These are phyloP conservation scores for Starmerella kuoi DNA, from an alignment of 805 yeast species.

Conservation along the genomic window DNA sequence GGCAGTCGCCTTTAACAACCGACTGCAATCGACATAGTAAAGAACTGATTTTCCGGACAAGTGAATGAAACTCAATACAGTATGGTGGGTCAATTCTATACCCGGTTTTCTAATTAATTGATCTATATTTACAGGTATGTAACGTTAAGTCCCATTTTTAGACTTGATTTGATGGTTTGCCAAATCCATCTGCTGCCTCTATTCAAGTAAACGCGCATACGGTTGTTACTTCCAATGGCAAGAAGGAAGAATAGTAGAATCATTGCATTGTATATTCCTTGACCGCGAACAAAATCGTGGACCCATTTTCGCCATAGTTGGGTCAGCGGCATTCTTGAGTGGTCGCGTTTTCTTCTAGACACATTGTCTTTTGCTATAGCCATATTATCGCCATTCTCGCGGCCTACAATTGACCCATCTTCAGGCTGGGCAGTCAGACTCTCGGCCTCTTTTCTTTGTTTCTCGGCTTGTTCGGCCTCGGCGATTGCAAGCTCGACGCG, in stretches of 20 bases:
- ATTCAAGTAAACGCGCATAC: slow-evolving; percentile 2
- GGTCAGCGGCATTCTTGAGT: background rate
- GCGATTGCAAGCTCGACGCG: background rate
- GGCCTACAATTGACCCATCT: too few species aligned
- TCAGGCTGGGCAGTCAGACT: too few species aligned
- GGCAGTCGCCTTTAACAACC: too few species aligned
- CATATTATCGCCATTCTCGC: too few species aligned
- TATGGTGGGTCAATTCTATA: too few species aligned
- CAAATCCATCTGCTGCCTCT: slow-evolving; percentile 14
- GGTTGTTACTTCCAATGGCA: slow-evolving; percentile 6
- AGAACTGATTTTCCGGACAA: too few species aligned
- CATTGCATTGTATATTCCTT: slow-evolving; percentile 14
- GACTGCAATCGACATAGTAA: too few species aligned
- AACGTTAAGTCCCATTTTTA: slow-evolving; percentile 17
- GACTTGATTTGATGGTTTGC: slow-evolving; percentile 8
- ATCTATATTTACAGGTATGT: slow-evolving; percentile 18
- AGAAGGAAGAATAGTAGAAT: slow-evolving; percentile 6
- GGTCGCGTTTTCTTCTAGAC: too few species aligned
- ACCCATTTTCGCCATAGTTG: slow-evolving; percentile 13
- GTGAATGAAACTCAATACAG: too few species aligned
- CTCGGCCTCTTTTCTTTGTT: background rate
- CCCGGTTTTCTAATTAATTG: too few species aligned
- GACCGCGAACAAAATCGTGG: slow-evolving; percentile 12
- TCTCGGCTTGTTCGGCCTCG: background rate
- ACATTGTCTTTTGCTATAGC: too few species aligned